phyloP scores from a whole-genome alignment of 768 basidiomycete species.

The Candolleomyces aberdarensis region DNA sequence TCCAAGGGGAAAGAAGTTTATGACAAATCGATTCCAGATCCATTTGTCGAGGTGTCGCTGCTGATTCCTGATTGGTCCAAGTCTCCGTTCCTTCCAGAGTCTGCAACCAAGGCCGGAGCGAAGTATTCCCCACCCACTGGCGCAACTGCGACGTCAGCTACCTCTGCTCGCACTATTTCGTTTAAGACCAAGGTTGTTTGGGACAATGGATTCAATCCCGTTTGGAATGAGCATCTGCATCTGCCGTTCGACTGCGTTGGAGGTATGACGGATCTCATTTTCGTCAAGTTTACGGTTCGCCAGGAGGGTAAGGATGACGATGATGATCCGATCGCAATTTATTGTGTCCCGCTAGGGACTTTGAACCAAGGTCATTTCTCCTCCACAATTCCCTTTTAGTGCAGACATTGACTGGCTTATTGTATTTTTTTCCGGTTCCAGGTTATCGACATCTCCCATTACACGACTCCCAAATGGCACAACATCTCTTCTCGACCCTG shows the following conservation, averaged over 20 bases:
- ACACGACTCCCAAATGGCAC: constrained; percentile 83
- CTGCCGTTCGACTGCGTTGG: constrained; percentile 77
- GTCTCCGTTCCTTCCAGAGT: constrained; percentile 17
- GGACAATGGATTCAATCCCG: constrained; percentile 92
- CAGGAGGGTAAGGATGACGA: constrained; percentile 57
- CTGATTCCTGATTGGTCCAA: constrained; percentile 72
- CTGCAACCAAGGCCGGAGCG: constrained; percentile 1
- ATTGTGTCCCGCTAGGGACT: constrained; percentile 69
- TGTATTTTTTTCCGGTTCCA: constrained; percentile 22
- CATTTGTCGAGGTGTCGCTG: constrained; percentile 66
- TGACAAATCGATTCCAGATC: constrained; percentile 55
- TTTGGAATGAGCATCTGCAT: constrained; percentile 70
- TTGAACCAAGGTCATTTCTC: constrained; percentile 57
- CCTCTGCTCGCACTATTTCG: constrained; percentile 44
- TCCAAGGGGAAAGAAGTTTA: constrained; percentile 60
- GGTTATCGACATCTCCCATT: constrained; percentile 90
- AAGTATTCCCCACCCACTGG: constrained; percentile 13
- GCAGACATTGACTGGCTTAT: background rate
- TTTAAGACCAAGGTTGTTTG: constrained; percentile 61
- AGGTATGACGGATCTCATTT: constrained; percentile 77
- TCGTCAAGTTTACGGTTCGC: constrained; percentile 75
- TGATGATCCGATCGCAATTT: constrained; percentile 67
- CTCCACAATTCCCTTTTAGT: constrained; percentile 10
- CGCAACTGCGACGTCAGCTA: constrained; percentile 19
- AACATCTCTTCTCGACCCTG: constrained; percentile 91